Conservation (phyloP, 768 basidiomycete genomes). For the Hortiboletus flavorubellus region DNA sequence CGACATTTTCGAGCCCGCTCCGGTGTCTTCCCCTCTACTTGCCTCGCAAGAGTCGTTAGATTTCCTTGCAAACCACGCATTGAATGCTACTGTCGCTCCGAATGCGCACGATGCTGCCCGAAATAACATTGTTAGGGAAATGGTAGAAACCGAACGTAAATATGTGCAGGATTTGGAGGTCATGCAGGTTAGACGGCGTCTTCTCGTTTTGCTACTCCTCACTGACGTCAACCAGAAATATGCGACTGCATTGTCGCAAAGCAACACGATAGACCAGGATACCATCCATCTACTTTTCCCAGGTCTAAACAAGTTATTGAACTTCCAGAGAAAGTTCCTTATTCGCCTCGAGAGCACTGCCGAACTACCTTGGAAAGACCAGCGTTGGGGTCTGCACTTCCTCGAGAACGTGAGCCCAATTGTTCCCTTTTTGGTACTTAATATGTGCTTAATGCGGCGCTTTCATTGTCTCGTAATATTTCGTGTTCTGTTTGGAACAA, state of each 20-base stretch:
- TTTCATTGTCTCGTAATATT: conserved; percentile 39
- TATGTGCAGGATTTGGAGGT: conserved; percentile 96
- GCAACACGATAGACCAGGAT: conserved; percentile 87
- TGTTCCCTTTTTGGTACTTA: conserved; percentile 9
- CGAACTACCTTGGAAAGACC: conserved; percentile 77
- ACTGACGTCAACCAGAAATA: conserved; percentile 64
- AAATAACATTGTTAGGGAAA: conserved; percentile 79
- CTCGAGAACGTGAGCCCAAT: conserved; percentile 64
- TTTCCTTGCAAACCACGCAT: conserved; percentile 46
- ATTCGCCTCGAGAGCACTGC: conserved; percentile 86
- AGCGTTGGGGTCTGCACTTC: conserved; percentile 87
- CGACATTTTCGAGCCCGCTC: conserved; percentile 61
- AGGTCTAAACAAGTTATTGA: conserved; percentile 89
- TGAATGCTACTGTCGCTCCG: conserved; percentile 39
- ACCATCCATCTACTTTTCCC: conserved; percentile 96
- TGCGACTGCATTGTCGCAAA: conserved; percentile 75
- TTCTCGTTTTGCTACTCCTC: conserved; percentile 1
- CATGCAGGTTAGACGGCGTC: conserved; percentile 69
- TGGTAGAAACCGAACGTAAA: conserved; percentile 93
- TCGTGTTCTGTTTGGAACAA: conserved; percentile 37
- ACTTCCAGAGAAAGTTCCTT: conserved; percentile 93
- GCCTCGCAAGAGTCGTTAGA: conserved; percentile 59
- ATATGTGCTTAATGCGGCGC: conserved; percentile 36
- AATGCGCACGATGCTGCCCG: conserved; percentile 65
- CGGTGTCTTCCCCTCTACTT: conserved; percentile 55